phyloP scores from a whole-genome alignment of 331 rosid species.

The Dryas integrifolia region DNA sequence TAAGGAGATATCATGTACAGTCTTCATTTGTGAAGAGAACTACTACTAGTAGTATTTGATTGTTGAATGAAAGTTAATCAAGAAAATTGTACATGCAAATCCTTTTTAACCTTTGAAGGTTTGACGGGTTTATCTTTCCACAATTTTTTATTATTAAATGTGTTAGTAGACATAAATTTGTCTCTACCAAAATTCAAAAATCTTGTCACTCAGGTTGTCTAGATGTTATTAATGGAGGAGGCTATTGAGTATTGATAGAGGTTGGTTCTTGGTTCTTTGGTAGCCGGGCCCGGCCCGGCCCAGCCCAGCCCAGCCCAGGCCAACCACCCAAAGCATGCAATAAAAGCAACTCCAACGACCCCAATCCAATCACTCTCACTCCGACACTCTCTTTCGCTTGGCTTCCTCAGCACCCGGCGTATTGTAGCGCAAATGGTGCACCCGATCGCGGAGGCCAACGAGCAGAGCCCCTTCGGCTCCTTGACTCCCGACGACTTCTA shows the following conservation, averaged over 20 bases:
- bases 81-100: no score
- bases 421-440: slow-evolving; percentile 53
- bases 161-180: no score
- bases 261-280: not conserved
- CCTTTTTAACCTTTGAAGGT: no score
- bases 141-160: no score
- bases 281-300: not conserved
- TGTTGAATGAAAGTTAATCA: no score
- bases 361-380: not conserved
- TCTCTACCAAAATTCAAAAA: no score
- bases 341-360: not conserved
- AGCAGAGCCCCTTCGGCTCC: slow-evolving; percentile 65
- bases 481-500: slow-evolving; percentile 70
- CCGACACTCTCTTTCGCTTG: not conserved
- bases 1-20: not conserved
- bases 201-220: no score
- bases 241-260: no score
- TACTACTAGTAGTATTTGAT: no score
- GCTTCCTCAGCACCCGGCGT: not conserved
- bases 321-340: not conserved
- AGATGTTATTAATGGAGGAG: no score
- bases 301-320: not conserved
- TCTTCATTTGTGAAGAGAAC: not conserved
- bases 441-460: slow-evolving; percentile 80
- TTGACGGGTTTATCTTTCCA: no score